phyloP scores from a whole-genome alignment of 2,329 filamentous ascomycete species.

The Chaetomium sp. region DNA sequence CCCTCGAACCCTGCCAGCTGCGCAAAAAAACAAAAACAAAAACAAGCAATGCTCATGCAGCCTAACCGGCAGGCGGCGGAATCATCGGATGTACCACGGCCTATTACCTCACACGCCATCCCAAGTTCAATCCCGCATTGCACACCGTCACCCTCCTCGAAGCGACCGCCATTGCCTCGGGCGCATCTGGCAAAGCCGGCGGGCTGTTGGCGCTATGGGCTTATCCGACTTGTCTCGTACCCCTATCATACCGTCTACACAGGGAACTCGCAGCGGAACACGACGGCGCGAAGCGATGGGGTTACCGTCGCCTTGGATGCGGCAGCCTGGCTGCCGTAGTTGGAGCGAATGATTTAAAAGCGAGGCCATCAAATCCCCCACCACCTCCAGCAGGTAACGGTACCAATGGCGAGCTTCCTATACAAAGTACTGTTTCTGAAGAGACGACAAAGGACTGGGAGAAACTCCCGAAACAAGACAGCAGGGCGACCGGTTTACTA shows the following conservation, averaged over 20 bases:
- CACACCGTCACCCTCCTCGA: constrained; percentile 87
- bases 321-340: constrained; percentile 56
- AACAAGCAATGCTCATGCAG: constrained; percentile 14
- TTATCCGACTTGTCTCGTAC: constrained; percentile 81
- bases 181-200: constrained; percentile 91
- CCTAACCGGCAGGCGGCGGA: constrained; percentile 67
- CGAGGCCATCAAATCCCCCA: constrained; percentile 1
- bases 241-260: constrained; percentile 82
- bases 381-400: constrained; percentile 5
- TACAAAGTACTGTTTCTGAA: constrained; percentile 26
- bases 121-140: constrained; percentile 71
- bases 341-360: constrained; percentile 30
- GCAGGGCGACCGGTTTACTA: constrained; percentile 49
- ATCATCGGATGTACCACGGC: constrained; percentile 91
- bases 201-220: constrained; percentile 90
- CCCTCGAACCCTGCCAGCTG: constrained; percentile 9
- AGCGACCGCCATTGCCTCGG: constrained; percentile 81
- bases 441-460: constrained; percentile 55
- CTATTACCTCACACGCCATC: constrained; percentile 87
- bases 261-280: constrained; percentile 83
- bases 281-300: constrained; percentile 77
- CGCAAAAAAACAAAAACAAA: background rate
- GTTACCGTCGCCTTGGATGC: constrained; percentile 78
- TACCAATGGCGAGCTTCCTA: constrained; percentile 32
- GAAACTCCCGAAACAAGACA: constrained; percentile 63